phyloP scores from a whole-genome alignment of 2,329 filamentous ascomycete genomes.

The Cadophora sp. region DNA sequence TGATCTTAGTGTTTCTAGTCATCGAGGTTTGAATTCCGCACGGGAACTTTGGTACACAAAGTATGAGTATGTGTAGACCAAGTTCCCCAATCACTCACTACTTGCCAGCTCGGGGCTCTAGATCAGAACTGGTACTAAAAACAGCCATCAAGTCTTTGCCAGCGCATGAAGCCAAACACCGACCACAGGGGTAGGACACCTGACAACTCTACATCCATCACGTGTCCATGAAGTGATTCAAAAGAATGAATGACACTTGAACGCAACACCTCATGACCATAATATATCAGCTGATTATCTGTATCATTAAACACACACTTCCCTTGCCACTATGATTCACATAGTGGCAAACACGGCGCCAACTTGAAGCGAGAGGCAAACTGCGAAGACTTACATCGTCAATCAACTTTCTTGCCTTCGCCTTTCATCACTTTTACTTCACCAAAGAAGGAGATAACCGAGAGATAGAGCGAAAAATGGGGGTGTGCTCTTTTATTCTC shows the following conservation, averaged over 20 bases:
- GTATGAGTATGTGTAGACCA: too few relatives aligned
- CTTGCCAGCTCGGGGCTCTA: too few relatives aligned
- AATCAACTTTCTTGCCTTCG: neutral
- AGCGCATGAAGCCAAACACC: neutral
- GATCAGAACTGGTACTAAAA: too few relatives aligned
- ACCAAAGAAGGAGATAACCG: neutral
- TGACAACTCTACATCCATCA: neutral
- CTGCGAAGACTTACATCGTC: neutral
- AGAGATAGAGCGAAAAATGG: slow-evolving; percentile 8
- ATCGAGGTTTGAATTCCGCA: too few relatives aligned
- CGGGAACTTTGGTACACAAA: too few relatives aligned
- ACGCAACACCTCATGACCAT: neutral
- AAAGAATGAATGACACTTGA: too few relatives aligned
- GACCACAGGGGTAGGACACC: neutral
- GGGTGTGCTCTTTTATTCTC: slow-evolving; percentile 11
- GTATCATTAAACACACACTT: neutral
- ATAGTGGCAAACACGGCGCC: neutral
- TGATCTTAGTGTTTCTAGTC: too few relatives aligned
- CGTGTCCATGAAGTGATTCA: neutral
- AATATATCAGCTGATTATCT: neutral
- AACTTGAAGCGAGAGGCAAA: neutral
- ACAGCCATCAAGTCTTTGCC: neutral
- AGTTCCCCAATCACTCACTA: too few relatives aligned
- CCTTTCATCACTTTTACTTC: neutral
- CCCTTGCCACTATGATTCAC: neutral